Percentiles rank a stretch among this genome's conserved stretches.
Evolutionary conservation across 2,329 filamentous ascomycete genomes (phyloP).

Genomic region (Pyrenochaeta sp.): DNA sequence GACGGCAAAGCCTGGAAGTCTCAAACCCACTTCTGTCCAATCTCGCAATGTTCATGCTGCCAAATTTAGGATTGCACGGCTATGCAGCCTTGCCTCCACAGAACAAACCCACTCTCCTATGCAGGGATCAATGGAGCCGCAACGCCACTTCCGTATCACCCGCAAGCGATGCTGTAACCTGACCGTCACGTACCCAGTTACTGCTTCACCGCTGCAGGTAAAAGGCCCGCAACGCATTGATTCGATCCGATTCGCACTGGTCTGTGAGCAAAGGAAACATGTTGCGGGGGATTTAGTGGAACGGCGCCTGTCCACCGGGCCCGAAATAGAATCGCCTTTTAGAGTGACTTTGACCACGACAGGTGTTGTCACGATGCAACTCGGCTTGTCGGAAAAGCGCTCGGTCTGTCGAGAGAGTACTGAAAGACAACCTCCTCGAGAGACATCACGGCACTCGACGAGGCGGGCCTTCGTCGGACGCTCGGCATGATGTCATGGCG

Average conservation of each 20-base stretch:
- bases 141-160: conserved; percentile 23
- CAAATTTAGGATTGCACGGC: conserved; percentile 22
- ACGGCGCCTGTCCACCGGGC: neutral
- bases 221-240: neutral
- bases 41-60: conserved; percentile 6
- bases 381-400: neutral
- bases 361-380: neutral
- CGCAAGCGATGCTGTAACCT: neutral
- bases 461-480: neutral
- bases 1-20: neutral
- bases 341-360: neutral
- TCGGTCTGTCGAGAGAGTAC: neutral
- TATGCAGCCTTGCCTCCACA: conserved; percentile 2
- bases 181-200: neutral
- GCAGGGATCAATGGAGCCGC: conserved; percentile 15
- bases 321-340: neutral
- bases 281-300: no score
- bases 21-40: neutral
- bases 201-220: neutral
- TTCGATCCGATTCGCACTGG: neutral
- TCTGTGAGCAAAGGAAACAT: neutral
- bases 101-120: neutral
- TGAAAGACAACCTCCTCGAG: neutral
- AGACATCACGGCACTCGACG: neutral
- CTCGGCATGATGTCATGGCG: conserved; percentile 9